These are phyloP conservation scores for Triadica sebifera DNA, from an alignment of 345 rosid genomes.

Conservation along the genomic window DNA sequence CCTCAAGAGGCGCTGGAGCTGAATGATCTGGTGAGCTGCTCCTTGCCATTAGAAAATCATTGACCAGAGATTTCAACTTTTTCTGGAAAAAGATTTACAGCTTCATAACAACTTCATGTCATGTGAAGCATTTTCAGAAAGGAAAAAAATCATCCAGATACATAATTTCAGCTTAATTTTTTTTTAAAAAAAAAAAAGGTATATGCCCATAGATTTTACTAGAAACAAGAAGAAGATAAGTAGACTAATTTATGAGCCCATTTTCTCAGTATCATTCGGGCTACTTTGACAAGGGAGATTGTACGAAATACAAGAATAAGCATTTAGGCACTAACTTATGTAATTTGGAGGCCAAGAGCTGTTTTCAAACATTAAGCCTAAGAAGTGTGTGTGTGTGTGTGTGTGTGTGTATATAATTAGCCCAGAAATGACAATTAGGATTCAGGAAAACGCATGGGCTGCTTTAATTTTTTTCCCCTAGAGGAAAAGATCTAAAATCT, in stretches of 20 bases:
- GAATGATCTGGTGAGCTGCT: conserved; percentile 25
- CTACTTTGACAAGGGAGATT: not conserved
- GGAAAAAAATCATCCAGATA: not conserved
- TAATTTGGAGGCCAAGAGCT: not conserved
- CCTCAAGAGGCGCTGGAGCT: conserved; percentile 40
- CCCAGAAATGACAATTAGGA: not conserved
- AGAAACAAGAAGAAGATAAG: not conserved
- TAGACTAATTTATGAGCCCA: not conserved
- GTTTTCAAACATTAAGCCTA: not conserved
- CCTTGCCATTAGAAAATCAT: conserved; percentile 34
- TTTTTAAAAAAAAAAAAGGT: not conserved
- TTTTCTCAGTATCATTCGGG: not conserved
- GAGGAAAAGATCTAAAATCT: too few species aligned
- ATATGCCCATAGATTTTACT: not conserved
- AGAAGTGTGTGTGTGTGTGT: too few species aligned
- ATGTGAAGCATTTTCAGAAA: not conserved
- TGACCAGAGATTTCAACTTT: conserved; percentile 51
- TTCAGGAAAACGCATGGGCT: not conserved
- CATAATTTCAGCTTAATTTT: not conserved
- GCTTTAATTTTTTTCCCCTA: not conserved
- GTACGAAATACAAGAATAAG: not conserved
- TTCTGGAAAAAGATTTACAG: conserved; percentile 13
- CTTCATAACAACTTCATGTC: not conserved
- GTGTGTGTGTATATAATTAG: not conserved
- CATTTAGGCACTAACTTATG: not conserved